These are phyloP conservation scores for Kodamaea neixiangensis DNA, from an alignment of 805 yeast species.

Conservation along the genomic window DNA sequence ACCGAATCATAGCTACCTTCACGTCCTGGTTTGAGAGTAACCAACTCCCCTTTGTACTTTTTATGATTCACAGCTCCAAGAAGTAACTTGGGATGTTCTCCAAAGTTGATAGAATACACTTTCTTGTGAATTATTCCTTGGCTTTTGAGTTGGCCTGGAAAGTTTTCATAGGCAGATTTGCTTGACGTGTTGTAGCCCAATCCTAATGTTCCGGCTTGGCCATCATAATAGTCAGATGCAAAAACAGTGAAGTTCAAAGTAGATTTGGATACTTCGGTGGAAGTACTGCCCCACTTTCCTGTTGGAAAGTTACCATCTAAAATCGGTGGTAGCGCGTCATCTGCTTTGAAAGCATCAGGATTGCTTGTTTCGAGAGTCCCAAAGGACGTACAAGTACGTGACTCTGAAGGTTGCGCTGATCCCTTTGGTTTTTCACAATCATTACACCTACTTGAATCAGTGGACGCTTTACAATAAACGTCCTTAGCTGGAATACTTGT, in stretches of 20 bases:
- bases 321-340: not conserved
- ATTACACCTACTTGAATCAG: not conserved
- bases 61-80: constrained; percentile 74
- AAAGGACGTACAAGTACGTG: not conserved
- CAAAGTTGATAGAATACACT: constrained; percentile 16
- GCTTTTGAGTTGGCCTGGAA: constrained; percentile 33
- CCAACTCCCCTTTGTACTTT: constrained; percentile 53
- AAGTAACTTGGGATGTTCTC: constrained; percentile 32
- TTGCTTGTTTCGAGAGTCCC: not conserved
- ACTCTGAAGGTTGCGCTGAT: not conserved
- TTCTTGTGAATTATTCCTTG: constrained; percentile 10
- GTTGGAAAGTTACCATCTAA: not conserved
- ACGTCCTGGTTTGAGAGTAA: constrained; percentile 13
- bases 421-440: not conserved
- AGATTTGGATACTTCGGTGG: not conserved
- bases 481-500: not conserved
- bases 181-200: constrained; percentile 8
- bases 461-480: not conserved
- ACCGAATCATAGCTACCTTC: no score
- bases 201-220: not conserved
- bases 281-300: not conserved
- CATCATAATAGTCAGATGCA: not conserved
- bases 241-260: not conserved
- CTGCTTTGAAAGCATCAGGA: not conserved
- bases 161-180: constrained; percentile 33